Evolutionary conservation across 345 rosid species (phyloP).

Genomic region (Gossypioides kirkii): DNA sequence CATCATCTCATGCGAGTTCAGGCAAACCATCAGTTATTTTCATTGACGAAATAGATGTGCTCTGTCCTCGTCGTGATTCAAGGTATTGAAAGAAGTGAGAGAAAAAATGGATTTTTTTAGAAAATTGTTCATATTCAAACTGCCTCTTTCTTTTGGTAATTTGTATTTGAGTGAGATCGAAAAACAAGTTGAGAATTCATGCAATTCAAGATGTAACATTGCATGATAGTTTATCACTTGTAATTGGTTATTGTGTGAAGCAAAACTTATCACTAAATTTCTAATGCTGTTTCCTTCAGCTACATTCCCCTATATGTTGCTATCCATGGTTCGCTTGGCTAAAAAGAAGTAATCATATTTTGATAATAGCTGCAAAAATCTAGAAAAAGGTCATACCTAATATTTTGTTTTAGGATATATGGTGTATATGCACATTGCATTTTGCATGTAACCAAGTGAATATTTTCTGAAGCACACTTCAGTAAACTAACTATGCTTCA

Average conservation of each 20-base stretch:
- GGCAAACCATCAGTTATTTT: slow-evolving; percentile 79
- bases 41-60: slow-evolving; percentile 84
- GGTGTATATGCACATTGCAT: background rate
- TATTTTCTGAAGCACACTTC: background rate
- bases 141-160: background rate
- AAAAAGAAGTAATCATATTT: background rate
- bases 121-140: background rate
- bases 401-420: background rate
- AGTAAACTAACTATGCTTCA: background rate
- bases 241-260: background rate
- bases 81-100: slow-evolving; percentile 33
- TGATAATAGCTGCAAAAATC: background rate
- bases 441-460: background rate
- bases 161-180: background rate
- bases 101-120: background rate
- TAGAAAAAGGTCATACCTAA: background rate
- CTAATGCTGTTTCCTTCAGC: background rate
- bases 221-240: background rate
- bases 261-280: background rate
- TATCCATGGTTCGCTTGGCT: background rate
- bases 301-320: background rate
- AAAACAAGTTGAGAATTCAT: background rate
- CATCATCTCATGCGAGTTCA: slow-evolving; percentile 50
- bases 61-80: slow-evolving; percentile 76
- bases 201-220: slow-evolving; percentile 2